phyloP scores from a whole-genome alignment of 169 alveolate species.

The Pseudocohnilembus persalinus region DNA sequence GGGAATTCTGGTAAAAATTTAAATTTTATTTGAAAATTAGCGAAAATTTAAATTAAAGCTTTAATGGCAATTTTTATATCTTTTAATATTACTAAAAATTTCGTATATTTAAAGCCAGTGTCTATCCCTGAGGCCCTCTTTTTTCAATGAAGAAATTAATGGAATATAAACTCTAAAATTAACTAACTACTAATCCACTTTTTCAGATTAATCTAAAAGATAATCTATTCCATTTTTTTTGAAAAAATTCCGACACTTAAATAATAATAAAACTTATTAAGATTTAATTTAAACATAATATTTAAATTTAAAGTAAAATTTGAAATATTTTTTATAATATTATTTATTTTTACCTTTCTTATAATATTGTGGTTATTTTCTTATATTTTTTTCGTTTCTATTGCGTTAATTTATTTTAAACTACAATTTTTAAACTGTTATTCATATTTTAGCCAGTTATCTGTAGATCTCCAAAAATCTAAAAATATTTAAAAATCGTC shows the following conservation, averaged over 20 bases:
- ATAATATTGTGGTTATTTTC: background rate
- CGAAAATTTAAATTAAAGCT: conserved; percentile 50
- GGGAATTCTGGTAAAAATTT: conserved; percentile 79
- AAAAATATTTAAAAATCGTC: background rate
- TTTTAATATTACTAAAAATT: conserved; percentile 61
- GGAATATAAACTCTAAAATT: conserved; percentile 89
- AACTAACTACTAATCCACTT: conserved; percentile 81
- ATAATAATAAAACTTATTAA: no score
- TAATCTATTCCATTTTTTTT: background rate
- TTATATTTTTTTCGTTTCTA: background rate
- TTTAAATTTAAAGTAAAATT: no score
- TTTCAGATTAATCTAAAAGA: conserved; percentile 56
- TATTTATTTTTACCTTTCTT: background rate
- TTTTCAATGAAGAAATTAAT: conserved; percentile 85
- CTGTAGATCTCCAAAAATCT: background rate
- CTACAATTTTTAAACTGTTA: background rate
- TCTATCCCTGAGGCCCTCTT: conserved; percentile 91
- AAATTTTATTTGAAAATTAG: conserved; percentile 70
- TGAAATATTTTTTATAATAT: no score
- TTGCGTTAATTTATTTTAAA: no score
- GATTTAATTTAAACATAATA: background rate
- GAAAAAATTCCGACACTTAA: background rate
- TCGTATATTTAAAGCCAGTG: conserved; percentile 85
- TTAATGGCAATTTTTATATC: conserved; percentile 65
- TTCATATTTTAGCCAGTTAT: background rate